These are phyloP conservation scores for Ascosphaera aggregata DNA, from an alignment of 2,329 filamentous ascomycete species.

Conservation along the genomic window DNA sequence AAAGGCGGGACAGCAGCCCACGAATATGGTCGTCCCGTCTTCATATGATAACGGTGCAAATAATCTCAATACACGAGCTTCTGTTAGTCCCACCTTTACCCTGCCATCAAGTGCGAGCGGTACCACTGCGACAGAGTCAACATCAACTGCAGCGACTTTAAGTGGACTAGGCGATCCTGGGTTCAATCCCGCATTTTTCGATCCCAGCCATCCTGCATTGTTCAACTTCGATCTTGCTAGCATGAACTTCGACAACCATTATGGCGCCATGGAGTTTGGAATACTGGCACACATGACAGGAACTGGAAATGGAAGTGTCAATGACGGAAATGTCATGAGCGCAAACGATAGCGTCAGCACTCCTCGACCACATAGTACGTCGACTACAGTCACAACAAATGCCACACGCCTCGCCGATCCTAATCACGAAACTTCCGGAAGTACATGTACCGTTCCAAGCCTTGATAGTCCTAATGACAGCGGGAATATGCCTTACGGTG, in stretches of 20 bases:
- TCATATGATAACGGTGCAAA: background rate
- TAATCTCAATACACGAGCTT: slow-evolving; percentile 46
- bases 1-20: background rate
- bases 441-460: slow-evolving; percentile 34
- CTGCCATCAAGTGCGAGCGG: slow-evolving; percentile 23
- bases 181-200: slow-evolving; percentile 35
- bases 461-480: slow-evolving; percentile 29
- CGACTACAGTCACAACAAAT: background rate
- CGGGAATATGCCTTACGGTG: slow-evolving; percentile 24
- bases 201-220: slow-evolving; percentile 72
- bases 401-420: background rate
- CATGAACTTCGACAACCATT: slow-evolving; percentile 88
- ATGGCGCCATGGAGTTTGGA: slow-evolving; percentile 83
- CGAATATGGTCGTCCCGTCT: background rate
- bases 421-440: background rate
- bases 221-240: slow-evolving; percentile 94
- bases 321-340: background rate
- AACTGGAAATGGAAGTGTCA: slow-evolving; percentile 38
- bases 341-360: background rate
- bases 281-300: slow-evolving; percentile 96
- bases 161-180: background rate
- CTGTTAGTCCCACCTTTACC: slow-evolving; percentile 47
- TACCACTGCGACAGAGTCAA: slow-evolving; percentile 16
- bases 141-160: slow-evolving; percentile 21
- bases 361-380: background rate